Evolutionary conservation across 371 early-diverging fungal species (phyloP).

Genomic region (Chytridium lagenaria): DNA sequence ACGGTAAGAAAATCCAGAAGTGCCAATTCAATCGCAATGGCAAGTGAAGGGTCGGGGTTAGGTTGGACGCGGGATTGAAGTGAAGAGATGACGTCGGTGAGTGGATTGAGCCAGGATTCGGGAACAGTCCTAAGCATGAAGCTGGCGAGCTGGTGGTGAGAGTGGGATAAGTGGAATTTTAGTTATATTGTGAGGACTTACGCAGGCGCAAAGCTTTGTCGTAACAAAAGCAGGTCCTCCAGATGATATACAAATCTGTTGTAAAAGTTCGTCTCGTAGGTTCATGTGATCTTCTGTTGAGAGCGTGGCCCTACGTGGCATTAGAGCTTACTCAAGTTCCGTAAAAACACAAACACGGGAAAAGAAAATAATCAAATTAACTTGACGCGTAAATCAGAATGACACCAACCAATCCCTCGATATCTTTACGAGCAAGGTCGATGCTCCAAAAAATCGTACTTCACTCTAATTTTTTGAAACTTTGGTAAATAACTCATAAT

Average conservation of each 20-base stretch:
- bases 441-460: conserved; percentile 84
- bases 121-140: conserved; percentile 39
- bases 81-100: conserved; percentile 17
- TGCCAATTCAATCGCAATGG: conserved; percentile 30
- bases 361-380: conserved; percentile 56
- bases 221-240: conserved; percentile 70
- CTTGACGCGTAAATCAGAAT: not conserved
- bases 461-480: conserved; percentile 43
- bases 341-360: conserved; percentile 36
- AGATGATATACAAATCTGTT: conserved; percentile 65
- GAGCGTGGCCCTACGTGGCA: no score
- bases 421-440: conserved; percentile 81
- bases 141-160: conserved; percentile 32
- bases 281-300: conserved; percentile 34
- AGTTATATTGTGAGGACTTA: conserved; percentile 41
- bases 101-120: conserved; percentile 35
- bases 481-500: not conserved
- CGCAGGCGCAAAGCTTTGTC: conserved; percentile 77
- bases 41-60: not conserved
- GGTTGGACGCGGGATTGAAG: conserved; percentile 15
- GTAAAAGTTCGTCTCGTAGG: conserved; percentile 67
- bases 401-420: conserved; percentile 75
- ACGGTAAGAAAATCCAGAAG: conserved; percentile 77
- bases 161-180: no score
- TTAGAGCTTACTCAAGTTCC: no score